Percentiles rank a stretch among this genome's conserved stretches.
These are phyloP conservation scores for Scenedesmus sp. DNA, from an alignment of 163 green algal genomes.

Conservation along the genomic window DNA sequence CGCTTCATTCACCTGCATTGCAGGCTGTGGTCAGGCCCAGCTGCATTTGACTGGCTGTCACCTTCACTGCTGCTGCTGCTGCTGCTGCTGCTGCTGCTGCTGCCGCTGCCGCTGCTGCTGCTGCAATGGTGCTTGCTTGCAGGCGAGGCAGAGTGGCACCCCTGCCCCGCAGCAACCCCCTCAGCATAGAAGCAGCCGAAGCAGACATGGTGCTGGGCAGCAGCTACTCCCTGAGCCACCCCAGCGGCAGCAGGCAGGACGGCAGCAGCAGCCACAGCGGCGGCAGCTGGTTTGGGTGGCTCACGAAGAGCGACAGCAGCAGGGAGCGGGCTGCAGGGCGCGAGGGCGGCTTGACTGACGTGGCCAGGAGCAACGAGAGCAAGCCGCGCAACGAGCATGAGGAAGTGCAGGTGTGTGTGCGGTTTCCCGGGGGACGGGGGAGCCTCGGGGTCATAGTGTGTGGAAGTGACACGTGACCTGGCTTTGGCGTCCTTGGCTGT, in stretches of 20 bases:
- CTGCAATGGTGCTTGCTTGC: constrained; percentile 18
- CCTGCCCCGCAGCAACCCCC: not conserved
- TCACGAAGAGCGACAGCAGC: constrained; percentile 32
- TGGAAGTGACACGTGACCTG: no score
- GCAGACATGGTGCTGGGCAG: not conserved
- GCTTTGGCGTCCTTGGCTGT: no score
- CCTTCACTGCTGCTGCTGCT: not conserved
- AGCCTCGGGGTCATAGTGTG: no score
- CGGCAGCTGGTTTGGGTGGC: constrained; percentile 53
- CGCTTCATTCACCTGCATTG: no score
- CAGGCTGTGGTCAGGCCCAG: no score
- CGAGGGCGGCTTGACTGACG: not conserved
- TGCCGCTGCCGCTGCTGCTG: not conserved
- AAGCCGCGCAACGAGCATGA: constrained; percentile 78
- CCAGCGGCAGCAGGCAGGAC: constrained; percentile 24
- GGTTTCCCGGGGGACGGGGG: no score
- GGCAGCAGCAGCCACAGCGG: constrained; percentile 26
- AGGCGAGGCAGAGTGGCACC: constrained; percentile 15
- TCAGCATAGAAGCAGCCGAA: not conserved
- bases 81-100: not conserved
- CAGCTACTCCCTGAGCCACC: constrained; percentile 27
- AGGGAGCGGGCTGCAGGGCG: not conserved
- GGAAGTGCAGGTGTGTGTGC: constrained; percentile 69
- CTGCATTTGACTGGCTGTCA: no score
- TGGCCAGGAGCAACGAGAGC: not conserved